Conservation (phyloP, 345 rosid species). For the Eucalyptus marginata region DNA sequence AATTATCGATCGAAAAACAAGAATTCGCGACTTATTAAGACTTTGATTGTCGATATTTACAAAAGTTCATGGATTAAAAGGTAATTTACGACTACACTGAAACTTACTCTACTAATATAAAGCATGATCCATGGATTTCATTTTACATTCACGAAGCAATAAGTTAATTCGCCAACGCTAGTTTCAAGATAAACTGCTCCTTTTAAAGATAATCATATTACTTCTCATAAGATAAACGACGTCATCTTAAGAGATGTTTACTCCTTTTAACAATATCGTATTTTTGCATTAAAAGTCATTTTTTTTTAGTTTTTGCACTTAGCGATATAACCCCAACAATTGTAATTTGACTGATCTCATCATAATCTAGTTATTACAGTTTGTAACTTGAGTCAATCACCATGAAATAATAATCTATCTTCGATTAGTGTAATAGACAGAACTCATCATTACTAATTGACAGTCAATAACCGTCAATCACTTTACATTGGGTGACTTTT, state of each 20-base stretch:
- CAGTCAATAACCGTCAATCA: fast-evolving
- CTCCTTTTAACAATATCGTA: neutral
- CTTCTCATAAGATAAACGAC: neutral
- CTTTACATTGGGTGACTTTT: neutral
- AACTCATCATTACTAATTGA: neutral
- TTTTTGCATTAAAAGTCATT: neutral
- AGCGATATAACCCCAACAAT: neutral
- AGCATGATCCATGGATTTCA: neutral
- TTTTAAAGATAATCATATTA: neutral
- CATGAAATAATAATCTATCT: neutral
- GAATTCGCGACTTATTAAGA: fast-evolving
- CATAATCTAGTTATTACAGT: fast-evolving
- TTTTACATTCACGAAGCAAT: neutral
- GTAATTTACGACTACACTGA: fast-evolving
- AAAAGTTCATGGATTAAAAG: neutral
- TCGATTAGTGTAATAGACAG: fast-evolving
- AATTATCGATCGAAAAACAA: neutral
- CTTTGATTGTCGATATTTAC: neutral
- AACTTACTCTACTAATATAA: neutral
- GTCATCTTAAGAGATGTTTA: neutral
- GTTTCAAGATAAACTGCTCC: neutral
- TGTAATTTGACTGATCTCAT: neutral
- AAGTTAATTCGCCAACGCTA: neutral
- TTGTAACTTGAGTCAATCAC: too few relatives aligned
- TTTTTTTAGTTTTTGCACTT: neutral